Evolutionary conservation across 257 asterid species (phyloP).

Genomic region (Penstemon newberryi): DNA sequence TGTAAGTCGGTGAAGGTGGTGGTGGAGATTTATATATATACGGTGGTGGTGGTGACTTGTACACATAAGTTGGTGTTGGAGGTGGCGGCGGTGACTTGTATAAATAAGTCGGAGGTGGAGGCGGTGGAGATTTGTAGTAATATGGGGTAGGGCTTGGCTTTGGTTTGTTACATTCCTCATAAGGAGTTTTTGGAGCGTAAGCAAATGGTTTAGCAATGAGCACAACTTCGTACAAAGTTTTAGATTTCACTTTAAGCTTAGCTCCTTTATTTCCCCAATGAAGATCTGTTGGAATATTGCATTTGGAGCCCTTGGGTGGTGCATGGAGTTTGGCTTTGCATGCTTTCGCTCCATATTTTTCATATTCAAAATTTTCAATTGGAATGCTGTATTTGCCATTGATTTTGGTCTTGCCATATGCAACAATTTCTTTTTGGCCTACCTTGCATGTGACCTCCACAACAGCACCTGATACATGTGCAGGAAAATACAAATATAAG

Average conservation of each 20-base stretch:
- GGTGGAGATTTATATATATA: conserved; percentile 36
- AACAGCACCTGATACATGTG: conserved; percentile 54
- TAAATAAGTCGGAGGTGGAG: conserved; percentile 35
- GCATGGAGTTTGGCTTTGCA: conserved; percentile 73
- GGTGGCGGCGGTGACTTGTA: conserved; percentile 50
- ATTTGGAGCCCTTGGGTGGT: conserved; percentile 63
- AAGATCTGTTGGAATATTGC: conserved; percentile 51
- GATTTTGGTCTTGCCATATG: conserved; percentile 65
- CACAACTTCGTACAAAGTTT: conserved; percentile 58
- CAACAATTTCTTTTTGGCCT: conserved; percentile 53
- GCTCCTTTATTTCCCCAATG: conserved; percentile 69
- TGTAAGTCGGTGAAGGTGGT: conserved; percentile 21
- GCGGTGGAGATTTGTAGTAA: conserved; percentile 62
- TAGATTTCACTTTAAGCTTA: conserved; percentile 56
- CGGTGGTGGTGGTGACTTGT: conserved; percentile 32
- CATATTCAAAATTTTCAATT: conserved; percentile 53
- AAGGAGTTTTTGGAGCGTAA: conserved; percentile 63
- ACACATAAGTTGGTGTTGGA: conserved; percentile 14
- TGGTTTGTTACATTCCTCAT: conserved; percentile 46
- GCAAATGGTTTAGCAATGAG: conserved; percentile 70
- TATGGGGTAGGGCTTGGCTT: conserved; percentile 55
- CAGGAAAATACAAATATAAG: neutral
- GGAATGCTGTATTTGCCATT: conserved; percentile 65
- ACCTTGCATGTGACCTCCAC: conserved; percentile 70
- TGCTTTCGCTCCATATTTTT: conserved; percentile 60